Evolutionary conservation across 139 green algal species (phyloP).

Genomic region (Chlamydomonas applanata): DNA sequence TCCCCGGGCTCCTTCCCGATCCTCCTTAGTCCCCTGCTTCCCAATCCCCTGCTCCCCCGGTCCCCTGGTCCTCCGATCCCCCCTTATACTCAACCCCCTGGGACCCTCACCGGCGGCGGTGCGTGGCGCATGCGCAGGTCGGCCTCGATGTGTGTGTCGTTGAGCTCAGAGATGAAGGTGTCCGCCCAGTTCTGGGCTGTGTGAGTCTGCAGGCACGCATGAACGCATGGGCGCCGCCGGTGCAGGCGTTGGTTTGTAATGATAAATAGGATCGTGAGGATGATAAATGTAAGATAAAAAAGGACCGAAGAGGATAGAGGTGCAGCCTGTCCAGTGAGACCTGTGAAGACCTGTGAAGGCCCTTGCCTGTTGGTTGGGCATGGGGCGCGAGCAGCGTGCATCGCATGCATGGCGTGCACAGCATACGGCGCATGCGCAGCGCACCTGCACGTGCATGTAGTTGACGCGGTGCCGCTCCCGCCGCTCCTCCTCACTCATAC

Average conservation of each 20-base stretch:
- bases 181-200: slow-evolving; percentile 92
- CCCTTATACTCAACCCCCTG: too few species aligned
- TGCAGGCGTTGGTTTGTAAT: too few species aligned
- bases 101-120: slow-evolving; percentile 65
- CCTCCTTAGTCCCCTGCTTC: too few species aligned
- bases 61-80: too few species aligned
- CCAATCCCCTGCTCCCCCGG: background rate
- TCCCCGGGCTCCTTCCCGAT: background rate
- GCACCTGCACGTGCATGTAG: slow-evolving; percentile 92
- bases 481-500: slow-evolving; percentile 83
- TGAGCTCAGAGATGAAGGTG: slow-evolving; percentile 97
- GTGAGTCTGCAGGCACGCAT: slow-evolving; percentile 56
- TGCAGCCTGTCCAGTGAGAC: too few species aligned
- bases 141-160: slow-evolving; percentile 97
- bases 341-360: too few species aligned
- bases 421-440: background rate
- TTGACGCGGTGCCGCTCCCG: slow-evolving; percentile 92
- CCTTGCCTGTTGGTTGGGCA: too few species aligned
- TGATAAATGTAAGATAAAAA: background rate
- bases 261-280: too few species aligned
- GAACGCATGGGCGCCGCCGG: too few species aligned
- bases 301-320: too few species aligned
- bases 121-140: slow-evolving; percentile 86
- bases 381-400: too few species aligned
- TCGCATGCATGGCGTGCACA: background rate